Base-by-base conservation (phyloP, 495 filamentous ascomycete genomes). In the Astrocystis sublimbata region DNA sequence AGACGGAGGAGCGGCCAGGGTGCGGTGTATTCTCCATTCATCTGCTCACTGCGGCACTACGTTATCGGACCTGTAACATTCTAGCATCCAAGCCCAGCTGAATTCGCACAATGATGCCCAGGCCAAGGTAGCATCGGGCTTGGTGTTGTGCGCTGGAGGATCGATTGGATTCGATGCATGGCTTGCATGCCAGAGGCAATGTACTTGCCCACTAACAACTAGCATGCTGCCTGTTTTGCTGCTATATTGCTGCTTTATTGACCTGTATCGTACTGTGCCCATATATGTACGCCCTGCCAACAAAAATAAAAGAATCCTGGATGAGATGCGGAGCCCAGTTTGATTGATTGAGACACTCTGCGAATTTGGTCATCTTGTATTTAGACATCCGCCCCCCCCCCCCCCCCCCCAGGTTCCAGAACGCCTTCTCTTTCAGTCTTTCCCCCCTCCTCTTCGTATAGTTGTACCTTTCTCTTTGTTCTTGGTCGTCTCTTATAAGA, bases 81-180 rank as follows among this genome's bases (percentile, higher is more conserved):
- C 17, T 45, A 31, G 38, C n/a, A 2, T 38, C 54, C 40, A 35
- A 35, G 40, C 24, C 28, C 40, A 57, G 54, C 54, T 57, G 53
- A 43, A 42, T 57, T 45, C 33, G 19, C 53, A 45, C 38, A 45
- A 45, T 17, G 54, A 23, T 33, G 26, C 17, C 24, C 13, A n/a
- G 54, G 38, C 54, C 38, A 35, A 35, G 40, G 54, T 45, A n/a
- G 40, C 35, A 45, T 43, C 40, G 54, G 54, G 28, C 26, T 10
- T 43, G 15, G 40, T 57, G 9, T 35, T 33, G 54, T 57, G 40
- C 54, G n/a, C 40, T 57, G 54, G 45, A 57, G 54, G 54, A 57
- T 57, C 45, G 43, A 57, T 45, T 45, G 40, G 40, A 41, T 42
- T 33, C 12, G 38, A 43, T 33, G 38, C 53, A 56, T 43, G 53